phyloP scores from a whole-genome alignment of 2,329 filamentous ascomycete species.

The Neoascochyta sp. region DNA sequence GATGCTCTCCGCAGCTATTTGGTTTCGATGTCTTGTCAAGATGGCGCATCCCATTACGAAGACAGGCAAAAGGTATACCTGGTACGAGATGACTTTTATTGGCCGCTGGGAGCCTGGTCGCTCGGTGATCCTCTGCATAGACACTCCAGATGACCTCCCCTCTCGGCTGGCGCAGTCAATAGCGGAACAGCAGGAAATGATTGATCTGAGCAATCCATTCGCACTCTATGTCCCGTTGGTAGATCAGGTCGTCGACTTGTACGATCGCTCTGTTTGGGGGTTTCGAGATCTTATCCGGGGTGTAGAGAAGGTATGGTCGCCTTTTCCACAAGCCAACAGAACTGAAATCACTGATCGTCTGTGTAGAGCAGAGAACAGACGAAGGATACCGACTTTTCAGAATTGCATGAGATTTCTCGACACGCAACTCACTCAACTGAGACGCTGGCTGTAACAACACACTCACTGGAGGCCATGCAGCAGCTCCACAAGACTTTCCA shows the following conservation, averaged over 20 bases:
- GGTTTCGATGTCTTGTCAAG: conserved; percentile 6
- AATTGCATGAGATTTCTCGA: conserved; percentile 6
- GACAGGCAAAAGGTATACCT: conserved; percentile 2
- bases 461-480: conserved; percentile 5
- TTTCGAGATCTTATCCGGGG: conserved; percentile 7
- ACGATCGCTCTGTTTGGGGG: conserved; percentile 8
- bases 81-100: conserved; percentile 10
- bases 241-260: conserved; percentile 4
- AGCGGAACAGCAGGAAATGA: not conserved
- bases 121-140: conserved; percentile 7
- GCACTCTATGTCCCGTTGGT: conserved; percentile 6
- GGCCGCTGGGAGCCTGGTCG: conserved; percentile 4
- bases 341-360: not conserved
- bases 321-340: not conserved
- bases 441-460: conserved; percentile 5
- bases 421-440: conserved; percentile 9
- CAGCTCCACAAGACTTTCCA: conserved; percentile 1
- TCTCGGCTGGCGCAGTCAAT: conserved; percentile 1
- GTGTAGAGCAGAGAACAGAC: not conserved
- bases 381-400: conserved; percentile 2
- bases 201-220: conserved; percentile 4
- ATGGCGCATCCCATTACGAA: not conserved
- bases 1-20: not conserved
- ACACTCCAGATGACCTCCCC: conserved; percentile 1
- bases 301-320: conserved; percentile 5